Base-by-base conservation (phyloP, 805 yeast species). In the Saturnispora saitoi region DNA sequence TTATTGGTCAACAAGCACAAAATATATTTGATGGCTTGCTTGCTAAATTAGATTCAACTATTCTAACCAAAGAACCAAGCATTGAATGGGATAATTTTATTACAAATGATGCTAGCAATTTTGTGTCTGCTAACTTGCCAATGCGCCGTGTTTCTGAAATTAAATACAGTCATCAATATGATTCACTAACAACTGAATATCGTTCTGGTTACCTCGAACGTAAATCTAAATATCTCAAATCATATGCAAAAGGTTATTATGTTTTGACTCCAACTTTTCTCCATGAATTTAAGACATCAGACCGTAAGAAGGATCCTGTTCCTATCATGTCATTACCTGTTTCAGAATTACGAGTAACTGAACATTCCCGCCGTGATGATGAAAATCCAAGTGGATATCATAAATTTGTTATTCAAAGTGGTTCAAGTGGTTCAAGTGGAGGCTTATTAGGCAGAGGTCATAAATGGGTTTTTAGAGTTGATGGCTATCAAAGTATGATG, bases 381-480 rank as follows among this genome's bases (percentile, higher is more conserved):
- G 70, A 67, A 46, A 63, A 72, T 34, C 70, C 75, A 15, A 78
- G 76, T 44, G 72, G 77, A 3, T 69, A 68, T 50, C 81, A 80
- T 63, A 89, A 89, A 67, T 93, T 91, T 66, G 86, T 89, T 10
- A 70, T 91, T 52, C 79, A 77, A 54, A 79, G 89, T 15, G 86
- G 84, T 58, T 81, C 82, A 54, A 78, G 80, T 51, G 79, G 79
- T 9, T 24, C 28, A 51, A 78, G 80, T 52, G 78, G 80, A 51
- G 93, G 93, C 12, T 68, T 84, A 51, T 73, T 87, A 53, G 83
- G 81, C 53, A 75, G 87, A 59, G 86, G 88, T 39, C 97, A 90
- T 67, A 89, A 88, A 58, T 88, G 93, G 87, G 93, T 90, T n/a
- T 90, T 91, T 70, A 76, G 95, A 55, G 83, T 95, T n/a, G 93